Evolutionary conservation across 164 flowering plant species (phyloP), one percentile per base, ranked within the genome.

Genomic region (Piper betle): DNA sequence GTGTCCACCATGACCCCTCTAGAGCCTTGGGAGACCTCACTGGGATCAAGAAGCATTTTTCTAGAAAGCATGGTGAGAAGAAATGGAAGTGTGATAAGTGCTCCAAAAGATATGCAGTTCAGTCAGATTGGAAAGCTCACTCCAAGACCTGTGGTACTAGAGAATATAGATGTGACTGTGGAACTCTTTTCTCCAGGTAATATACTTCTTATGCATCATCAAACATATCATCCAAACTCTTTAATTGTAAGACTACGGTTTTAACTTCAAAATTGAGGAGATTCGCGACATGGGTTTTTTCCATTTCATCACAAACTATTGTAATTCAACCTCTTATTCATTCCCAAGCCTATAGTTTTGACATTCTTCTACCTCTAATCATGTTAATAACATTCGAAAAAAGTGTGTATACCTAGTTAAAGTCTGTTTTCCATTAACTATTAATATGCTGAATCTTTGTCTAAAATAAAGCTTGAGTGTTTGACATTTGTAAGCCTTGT

Each of bases 51-150:
- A 90, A 90, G 57, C 97, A 90, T 70, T 90, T 74, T 69, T 81
- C 80, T n/a, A 75, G 97, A 52, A 90, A 90, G 62, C 97, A 90
- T 62, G 97, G 97, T 8, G 97, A 90, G 81, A 90, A 90, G 79
- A 90, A 90, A 55, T 90, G 84, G 80, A 89, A 85, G 86, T 89
- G 97, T 57, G 97, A 86, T 40, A 89, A 89, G 75, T 89, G 96
- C 73, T 80, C 88, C 7, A 90, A 87, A 78, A 62, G 80, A 52
- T 90, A 90, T 64, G 97, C 97, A 10, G 97, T 90, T 41, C 95
- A 90, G 61, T 87, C 95, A 0, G 95, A 90, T 67, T 90, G 95
- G 97, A 90, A 90, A 66, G 97, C 95, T 33, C 97, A 90, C 66
- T 80, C 94, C 13, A 89, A 89, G 69, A 86, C 91, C 33, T 89